Base-by-base conservation (phyloP, 805 yeast species). In the Jamesozyma piceae region DNA sequence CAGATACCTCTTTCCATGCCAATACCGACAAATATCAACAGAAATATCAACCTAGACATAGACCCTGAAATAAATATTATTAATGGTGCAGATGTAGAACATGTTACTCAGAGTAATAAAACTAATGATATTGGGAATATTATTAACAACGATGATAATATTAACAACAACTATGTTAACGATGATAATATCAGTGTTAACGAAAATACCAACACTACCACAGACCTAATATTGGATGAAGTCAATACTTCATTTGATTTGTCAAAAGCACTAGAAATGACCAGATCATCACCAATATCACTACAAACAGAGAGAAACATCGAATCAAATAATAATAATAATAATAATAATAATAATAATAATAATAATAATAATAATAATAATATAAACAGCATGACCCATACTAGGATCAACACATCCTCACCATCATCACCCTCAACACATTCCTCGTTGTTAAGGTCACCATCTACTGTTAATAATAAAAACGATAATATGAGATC, bases 251-350 rank as follows among this genome's bases (percentile, higher is more conserved):
- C 45, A 2, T 43, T 43, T 20, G 42, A 43, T 35, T 27, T 43
- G 22, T 38, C 45, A 6, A 43, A 43, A 20, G 45, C 45, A 5
- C 26, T 43, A 13, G 45, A 38, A 35, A 43, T 43, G 39, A 11
- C 42, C 13, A 26, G 41, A 3, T 17, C 35, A 3, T 15, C 30
- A 4, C 34, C 34, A 31, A n/a, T 31, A 31, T 31, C 34, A n/a
- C 20, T 13, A 14, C 28, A 24, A 24, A 24, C 28, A 24, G 28
- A 24, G 6, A 24, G 11, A 24, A 24, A 24, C 11, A 11, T 24
- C 11, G 28, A 24, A 8, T 8, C 28, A 6, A 24, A 11, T 11
- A 24, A 24, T 11, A 24, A 24, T 24, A 30, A n/a, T 15, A 30
- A 30, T 30, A n/a, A 10, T 30, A 30, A 30, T 14, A 14, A 9